Percentiles rank a stretch among this genome's conserved stretches.
Conservation (phyloP, 345 rosid species). For the Populus pruinosa region DNA sequence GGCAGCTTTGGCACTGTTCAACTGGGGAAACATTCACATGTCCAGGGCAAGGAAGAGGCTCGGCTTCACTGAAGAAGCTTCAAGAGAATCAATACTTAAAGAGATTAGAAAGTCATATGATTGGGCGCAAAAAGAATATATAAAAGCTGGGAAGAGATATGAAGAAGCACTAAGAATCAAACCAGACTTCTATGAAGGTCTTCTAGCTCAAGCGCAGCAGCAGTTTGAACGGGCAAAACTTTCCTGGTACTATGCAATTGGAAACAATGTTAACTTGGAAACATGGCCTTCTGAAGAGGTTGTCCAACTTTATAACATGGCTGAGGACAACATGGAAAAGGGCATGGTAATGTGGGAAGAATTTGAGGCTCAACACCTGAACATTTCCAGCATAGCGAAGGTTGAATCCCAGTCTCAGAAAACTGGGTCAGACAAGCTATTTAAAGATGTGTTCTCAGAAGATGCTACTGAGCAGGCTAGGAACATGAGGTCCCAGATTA, state of each 20-base stretch:
- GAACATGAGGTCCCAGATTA: slow-evolving; percentile 55
- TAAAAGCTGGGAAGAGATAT: slow-evolving; percentile 55
- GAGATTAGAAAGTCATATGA: slow-evolving; percentile 56
- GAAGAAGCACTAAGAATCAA: slow-evolving; percentile 77
- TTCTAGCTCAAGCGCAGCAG: slow-evolving; percentile 69
- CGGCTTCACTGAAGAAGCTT: slow-evolving; percentile 49
- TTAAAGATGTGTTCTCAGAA: slow-evolving; percentile 41
- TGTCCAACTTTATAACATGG: slow-evolving; percentile 56
- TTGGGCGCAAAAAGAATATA: slow-evolving; percentile 53
- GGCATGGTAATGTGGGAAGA: slow-evolving; percentile 71
- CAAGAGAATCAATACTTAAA: slow-evolving; percentile 49
- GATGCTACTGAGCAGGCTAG: slow-evolving; percentile 50
- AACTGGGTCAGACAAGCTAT: slow-evolving; percentile 34
- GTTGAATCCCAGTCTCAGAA: slow-evolving; percentile 24
- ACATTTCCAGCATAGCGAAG: slow-evolving; percentile 19
- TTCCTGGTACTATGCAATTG: slow-evolving; percentile 72
- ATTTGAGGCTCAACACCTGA: slow-evolving; percentile 33
- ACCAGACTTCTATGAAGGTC: slow-evolving; percentile 71
- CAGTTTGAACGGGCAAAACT: slow-evolving; percentile 90
- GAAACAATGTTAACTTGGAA: slow-evolving; percentile 51
- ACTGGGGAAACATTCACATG: slow-evolving; percentile 88
- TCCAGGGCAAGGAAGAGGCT: slow-evolving; percentile 73
- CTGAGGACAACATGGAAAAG: slow-evolving; percentile 70
- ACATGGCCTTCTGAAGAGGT: slow-evolving; percentile 56
- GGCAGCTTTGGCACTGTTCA: slow-evolving; percentile 81